Evolutionary conservation across 2,329 filamentous ascomycete genomes (phyloP).

Genomic region (Pseudogymnoascus destructans): DNA sequence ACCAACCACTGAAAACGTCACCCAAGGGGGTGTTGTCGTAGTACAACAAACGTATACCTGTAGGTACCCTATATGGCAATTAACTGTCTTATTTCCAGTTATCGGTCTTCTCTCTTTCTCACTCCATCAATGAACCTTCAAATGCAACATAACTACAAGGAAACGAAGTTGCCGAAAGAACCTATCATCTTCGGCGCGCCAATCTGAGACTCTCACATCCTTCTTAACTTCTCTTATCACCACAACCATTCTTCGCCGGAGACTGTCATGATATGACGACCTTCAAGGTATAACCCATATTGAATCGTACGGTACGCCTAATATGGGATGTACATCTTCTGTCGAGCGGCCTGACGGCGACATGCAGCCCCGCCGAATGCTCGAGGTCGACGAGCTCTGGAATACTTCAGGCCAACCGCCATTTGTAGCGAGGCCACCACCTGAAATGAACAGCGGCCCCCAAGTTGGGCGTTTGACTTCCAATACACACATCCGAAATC

Average conservation of each 20-base stretch:
- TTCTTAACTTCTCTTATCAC: not conserved
- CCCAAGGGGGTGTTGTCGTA: not conserved
- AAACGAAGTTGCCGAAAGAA: not conserved
- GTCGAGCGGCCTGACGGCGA: not conserved
- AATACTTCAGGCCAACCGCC: not conserved
- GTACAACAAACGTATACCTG: conserved; percentile 3
- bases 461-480: not conserved
- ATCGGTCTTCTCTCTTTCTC: not conserved
- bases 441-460: not conserved
- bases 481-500: not conserved
- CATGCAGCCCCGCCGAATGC: not conserved
- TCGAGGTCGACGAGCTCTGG: not conserved
- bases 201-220: not conserved
- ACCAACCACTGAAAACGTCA: not conserved
- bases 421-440: not conserved
- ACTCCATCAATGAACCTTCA: not conserved
- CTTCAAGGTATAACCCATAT: not conserved
- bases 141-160: not conserved
- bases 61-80: not conserved
- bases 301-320: not conserved
- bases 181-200: not conserved
- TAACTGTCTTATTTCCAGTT: not conserved
- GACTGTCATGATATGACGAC: not conserved
- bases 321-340: not conserved
- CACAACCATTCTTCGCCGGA: not conserved